phyloP scores from a whole-genome alignment of 2,329 filamentous ascomycete species.

The Eutypella sp. region DNA sequence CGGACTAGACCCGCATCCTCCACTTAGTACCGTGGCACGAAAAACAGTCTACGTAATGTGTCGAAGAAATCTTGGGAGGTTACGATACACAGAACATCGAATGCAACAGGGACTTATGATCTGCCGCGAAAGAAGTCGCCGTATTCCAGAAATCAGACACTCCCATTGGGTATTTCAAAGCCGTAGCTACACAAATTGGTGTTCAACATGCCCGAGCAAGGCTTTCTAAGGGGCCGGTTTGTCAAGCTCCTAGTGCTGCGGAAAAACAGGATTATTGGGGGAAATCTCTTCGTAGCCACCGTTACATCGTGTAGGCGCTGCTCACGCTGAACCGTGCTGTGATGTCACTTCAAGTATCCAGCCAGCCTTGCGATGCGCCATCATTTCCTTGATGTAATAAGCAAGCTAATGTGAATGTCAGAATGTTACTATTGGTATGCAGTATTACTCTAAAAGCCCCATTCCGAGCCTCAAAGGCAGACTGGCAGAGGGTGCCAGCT shows the following conservation, averaged over 20 bases:
- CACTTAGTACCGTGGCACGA: too few relatives aligned
- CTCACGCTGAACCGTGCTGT: too few relatives aligned
- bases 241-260: neutral
- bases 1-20: too few relatives aligned
- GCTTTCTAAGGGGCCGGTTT: neutral
- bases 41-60: too few relatives aligned
- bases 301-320: too few relatives aligned
- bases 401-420: neutral
- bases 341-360: neutral
- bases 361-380: neutral
- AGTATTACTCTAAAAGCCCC: too few relatives aligned
- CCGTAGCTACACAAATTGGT: neutral
- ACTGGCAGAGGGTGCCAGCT: neutral
- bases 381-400: neutral
- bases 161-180: neutral
- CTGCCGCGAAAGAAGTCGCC: too few relatives aligned
- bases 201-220: neutral
- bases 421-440: neutral
- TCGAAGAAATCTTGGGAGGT: neutral
- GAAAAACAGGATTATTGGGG: neutral
- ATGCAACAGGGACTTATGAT: too few relatives aligned
- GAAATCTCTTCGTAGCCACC: neutral
- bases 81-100: neutral
- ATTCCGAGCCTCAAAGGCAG: neutral
- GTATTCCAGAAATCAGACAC: neutral